These are phyloP conservation scores for Colletotrichum sp. DNA, from an alignment of 2,329 filamentous ascomycete species.

Conservation along the genomic window DNA sequence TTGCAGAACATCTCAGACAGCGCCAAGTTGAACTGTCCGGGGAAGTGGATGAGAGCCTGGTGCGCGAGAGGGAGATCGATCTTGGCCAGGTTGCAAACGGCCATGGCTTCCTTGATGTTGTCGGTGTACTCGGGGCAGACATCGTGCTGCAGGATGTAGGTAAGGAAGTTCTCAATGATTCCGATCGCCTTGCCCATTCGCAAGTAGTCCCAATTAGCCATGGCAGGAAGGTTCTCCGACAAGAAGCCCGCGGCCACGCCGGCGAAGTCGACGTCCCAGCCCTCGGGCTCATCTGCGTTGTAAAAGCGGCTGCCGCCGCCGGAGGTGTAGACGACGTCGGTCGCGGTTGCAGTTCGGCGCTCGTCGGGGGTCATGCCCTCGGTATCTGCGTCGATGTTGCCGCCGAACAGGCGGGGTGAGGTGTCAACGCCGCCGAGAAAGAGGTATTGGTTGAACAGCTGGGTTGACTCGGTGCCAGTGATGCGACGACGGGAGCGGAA, in stretches of 20 bases:
- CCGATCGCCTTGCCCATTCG: slow-evolving; percentile 65
- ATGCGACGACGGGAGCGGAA: slow-evolving; percentile 76
- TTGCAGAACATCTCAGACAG: slow-evolving; percentile 70
- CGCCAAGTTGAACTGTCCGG: slow-evolving; percentile 82
- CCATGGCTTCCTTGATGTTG: slow-evolving; percentile 70
- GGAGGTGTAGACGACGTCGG: slow-evolving; percentile 59
- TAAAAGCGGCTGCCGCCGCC: slow-evolving; percentile 54
- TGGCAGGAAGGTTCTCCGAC: slow-evolving; percentile 54
- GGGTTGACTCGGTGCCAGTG: slow-evolving; percentile 64
- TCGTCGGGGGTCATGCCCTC: slow-evolving; percentile 64
- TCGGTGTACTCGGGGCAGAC: slow-evolving; percentile 82
- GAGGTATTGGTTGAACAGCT: slow-evolving; percentile 81
- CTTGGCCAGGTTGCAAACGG: slow-evolving; percentile 69
- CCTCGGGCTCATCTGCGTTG: slow-evolving; percentile 49
- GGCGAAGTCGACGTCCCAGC: slow-evolving; percentile 82
- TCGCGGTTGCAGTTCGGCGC: slow-evolving; percentile 68
- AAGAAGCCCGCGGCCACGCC: slow-evolving; percentile 80
- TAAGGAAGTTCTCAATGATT: slow-evolving; percentile 84
- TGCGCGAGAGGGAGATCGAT: slow-evolving; percentile 68
- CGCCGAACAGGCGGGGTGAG: slow-evolving; percentile 60
- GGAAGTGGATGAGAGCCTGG: slow-evolving; percentile 58
- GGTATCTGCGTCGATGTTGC: slow-evolving; percentile 62
- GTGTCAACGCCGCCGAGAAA: slow-evolving; percentile 81
- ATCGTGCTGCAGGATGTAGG: slow-evolving; percentile 83
- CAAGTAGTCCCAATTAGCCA: slow-evolving; percentile 59